Evolutionary conservation across 129 eudicot genomes (phyloP).

Genomic region (Flaveria robusta): DNA sequence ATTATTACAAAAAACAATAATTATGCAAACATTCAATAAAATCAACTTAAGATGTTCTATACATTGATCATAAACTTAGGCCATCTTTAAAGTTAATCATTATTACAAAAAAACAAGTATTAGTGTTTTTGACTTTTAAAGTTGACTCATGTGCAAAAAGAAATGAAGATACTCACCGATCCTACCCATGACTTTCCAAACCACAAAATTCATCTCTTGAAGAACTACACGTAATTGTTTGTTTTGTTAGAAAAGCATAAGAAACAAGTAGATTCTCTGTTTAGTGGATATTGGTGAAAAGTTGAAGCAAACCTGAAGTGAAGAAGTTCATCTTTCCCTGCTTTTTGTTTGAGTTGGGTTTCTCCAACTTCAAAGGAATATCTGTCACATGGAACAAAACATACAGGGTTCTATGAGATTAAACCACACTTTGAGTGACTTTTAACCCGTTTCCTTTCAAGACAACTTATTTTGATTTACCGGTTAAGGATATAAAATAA

Average conservation of each 20-base stretch:
- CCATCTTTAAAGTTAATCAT: too few species aligned
- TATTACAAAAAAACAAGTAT: too few species aligned
- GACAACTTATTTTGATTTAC: not conserved
- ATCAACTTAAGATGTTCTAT: too few species aligned
- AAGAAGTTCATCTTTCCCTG: slow-evolving; percentile 30
- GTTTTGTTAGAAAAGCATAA: slow-evolving; percentile 1
- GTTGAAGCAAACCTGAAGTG: slow-evolving; percentile 37
- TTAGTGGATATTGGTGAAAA: not conserved
- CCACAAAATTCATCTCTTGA: slow-evolving; percentile 11
- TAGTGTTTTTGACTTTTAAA: slow-evolving; percentile 14
- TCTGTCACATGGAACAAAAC: slow-evolving; percentile 28
- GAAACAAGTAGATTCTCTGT: not conserved
- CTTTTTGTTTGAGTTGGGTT: slow-evolving; percentile 20
- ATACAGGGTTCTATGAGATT: not conserved
- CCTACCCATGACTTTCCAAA: slow-evolving; percentile 31
- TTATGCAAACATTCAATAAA: too few species aligned
- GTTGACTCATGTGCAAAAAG: slow-evolving; percentile 4
- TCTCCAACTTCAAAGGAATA: slow-evolving; percentile 37
- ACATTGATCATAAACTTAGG: too few species aligned
- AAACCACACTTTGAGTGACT: not conserved
- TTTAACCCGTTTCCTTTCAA: not conserved
- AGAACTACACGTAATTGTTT: slow-evolving; percentile 17
- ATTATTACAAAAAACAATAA: too few species aligned
- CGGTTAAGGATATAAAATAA: not conserved
- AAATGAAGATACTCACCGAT: slow-evolving; percentile 20